Conservation (phyloP, 441 rosid species). For the Pelargonium fulgidum region DNA sequence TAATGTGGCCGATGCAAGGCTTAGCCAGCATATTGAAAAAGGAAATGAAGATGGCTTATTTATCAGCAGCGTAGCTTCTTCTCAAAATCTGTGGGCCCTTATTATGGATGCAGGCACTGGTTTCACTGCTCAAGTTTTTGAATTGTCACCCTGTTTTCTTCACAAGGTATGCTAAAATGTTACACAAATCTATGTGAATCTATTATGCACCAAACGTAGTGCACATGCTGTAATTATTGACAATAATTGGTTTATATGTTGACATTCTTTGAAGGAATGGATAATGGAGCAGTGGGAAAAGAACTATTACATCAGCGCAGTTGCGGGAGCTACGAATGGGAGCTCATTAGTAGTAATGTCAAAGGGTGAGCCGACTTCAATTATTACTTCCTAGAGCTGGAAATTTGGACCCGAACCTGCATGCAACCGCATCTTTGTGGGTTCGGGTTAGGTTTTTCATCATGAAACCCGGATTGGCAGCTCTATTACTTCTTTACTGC, state of each 20-base stretch:
- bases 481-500: too few relatives aligned
- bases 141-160: constrained; percentile 33
- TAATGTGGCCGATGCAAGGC: constrained; percentile 42
- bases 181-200: too few relatives aligned
- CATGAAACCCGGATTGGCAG: too few relatives aligned
- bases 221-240: too few relatives aligned
- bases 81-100: constrained; percentile 48
- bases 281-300: constrained; percentile 97
- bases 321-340: constrained; percentile 79
- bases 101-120: constrained; percentile 58
- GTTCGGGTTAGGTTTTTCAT: too few relatives aligned
- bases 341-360: constrained; percentile 90
- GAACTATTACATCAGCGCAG: constrained; percentile 78
- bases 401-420: too few relatives aligned
- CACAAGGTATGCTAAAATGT: constrained; percentile 41
- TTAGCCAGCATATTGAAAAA: constrained; percentile 42
- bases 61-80: constrained; percentile 47
- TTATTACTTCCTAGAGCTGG: too few relatives aligned
- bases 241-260: too few relatives aligned
- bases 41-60: constrained; percentile 49
- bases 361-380: constrained; percentile 64
- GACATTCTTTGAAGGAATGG: constrained; percentile 80
- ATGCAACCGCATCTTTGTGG: too few relatives aligned
- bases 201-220: too few relatives aligned
- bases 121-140: constrained; percentile 45